These are phyloP conservation scores for Hypholoma fasciculare DNA, from an alignment of 768 basidiomycete genomes.

Conservation along the genomic window DNA sequence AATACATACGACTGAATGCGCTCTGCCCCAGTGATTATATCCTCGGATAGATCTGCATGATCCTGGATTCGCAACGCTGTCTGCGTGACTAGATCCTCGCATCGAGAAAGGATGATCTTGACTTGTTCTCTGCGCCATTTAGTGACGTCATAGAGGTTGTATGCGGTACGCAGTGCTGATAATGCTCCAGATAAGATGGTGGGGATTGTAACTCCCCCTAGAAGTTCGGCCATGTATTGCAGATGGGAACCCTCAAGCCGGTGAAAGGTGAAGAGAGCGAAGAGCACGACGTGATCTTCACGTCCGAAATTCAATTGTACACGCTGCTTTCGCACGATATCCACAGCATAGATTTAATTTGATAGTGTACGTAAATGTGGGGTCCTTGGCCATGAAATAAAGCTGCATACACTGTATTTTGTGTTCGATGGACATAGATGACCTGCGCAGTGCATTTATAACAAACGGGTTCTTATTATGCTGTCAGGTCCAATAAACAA, in stretches of 20 bases:
- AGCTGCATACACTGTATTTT: too few species aligned
- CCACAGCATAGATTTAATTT: too few species aligned
- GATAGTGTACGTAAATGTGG: too few species aligned
- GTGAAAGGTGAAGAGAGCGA: too few species aligned
- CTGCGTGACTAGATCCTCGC: constrained; percentile 1
- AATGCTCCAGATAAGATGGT: neutral
- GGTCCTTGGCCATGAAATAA: too few species aligned
- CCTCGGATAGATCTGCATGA: neutral
- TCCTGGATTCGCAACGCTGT: neutral
- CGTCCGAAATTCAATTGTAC: too few species aligned
- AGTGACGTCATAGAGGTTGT: neutral
- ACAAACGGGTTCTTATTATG: too few species aligned
- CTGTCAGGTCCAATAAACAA: too few species aligned
- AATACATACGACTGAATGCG: neutral
- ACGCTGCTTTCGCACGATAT: too few species aligned
- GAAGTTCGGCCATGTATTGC: neutral
- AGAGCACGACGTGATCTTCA: too few species aligned
- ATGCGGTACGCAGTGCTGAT: neutral
- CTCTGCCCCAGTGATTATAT: neutral
- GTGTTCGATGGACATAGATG: too few species aligned
- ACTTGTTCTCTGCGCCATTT: constrained; percentile 2
- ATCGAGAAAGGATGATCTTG: constrained; percentile 2
- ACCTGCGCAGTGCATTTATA: too few species aligned
- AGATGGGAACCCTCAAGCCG: neutral
- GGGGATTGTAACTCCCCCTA: neutral